Percentiles rank a stretch among this genome's conserved stretches.
phyloP scores from a whole-genome alignment of 163 green algal genomes.

The Chlorella variabilis region DNA sequence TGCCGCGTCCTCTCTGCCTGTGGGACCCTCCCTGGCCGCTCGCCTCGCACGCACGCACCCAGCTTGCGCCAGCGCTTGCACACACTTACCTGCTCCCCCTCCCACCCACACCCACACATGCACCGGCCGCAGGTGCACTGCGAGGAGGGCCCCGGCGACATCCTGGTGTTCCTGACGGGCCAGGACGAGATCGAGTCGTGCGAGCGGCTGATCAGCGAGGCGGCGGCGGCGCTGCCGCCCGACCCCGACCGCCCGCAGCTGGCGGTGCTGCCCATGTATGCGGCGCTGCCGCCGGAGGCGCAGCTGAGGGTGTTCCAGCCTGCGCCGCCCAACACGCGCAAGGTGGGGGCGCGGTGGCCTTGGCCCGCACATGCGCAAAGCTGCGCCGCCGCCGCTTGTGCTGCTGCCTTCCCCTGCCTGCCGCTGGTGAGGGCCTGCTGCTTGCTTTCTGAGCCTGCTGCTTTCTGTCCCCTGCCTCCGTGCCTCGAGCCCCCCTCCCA shows the following conservation, averaged over 20 bases:
- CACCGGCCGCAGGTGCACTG: constrained; percentile 73
- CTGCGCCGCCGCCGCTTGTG: no score
- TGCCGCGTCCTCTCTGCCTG: no score
- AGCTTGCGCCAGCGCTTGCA: no score
- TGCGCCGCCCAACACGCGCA: constrained; percentile 66
- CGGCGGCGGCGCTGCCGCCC: constrained; percentile 40
- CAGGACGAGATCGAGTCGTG: constrained; percentile 88
- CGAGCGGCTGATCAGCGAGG: constrained; percentile 70
- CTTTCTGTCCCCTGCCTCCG: no score
- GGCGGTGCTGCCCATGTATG: constrained; percentile 81
- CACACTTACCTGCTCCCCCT: neutral
- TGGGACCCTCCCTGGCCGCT: no score
- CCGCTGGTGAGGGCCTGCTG: no score
- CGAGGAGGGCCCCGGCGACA: constrained; percentile 80
- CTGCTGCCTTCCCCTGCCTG: neutral
- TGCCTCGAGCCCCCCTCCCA: no score
- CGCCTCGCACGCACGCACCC: no score
- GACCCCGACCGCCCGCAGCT: constrained; percentile 39
- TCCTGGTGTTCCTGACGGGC: constrained; percentile 95
- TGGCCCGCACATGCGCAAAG: no score
- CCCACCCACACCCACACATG: neutral
- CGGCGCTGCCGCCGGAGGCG: constrained; percentile 82
- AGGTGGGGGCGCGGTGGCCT: no score
- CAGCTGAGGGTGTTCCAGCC: constrained; percentile 85
- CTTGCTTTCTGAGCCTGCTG: no score